Evolutionary conservation across 441 rosid genomes (phyloP).

Genomic region (Bruguiera hainesii): DNA sequence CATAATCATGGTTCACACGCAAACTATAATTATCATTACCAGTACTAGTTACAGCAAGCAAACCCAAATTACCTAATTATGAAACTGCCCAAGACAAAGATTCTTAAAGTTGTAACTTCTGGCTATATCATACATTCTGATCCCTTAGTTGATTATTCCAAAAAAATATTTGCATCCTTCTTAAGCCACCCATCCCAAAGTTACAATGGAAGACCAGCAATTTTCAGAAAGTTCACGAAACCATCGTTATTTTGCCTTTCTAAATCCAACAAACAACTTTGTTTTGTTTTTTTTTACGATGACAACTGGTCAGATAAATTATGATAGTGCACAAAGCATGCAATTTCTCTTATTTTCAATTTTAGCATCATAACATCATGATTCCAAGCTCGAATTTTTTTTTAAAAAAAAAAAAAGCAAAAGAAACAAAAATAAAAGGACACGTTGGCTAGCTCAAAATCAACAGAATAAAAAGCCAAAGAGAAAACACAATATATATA

Average conservation of each 20-base stretch:
- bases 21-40: too few species aligned
- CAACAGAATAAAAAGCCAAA: background rate
- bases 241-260: too few species aligned
- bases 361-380: background rate
- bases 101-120: background rate
- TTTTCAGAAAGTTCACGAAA: background rate
- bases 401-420: background rate
- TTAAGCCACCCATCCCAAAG: background rate
- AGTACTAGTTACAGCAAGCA: too few species aligned
- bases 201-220: background rate
- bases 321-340: too few species aligned
- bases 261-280: too few species aligned
- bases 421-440: background rate
- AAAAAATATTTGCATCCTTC: background rate
- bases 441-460: background rate
- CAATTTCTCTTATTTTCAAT: background rate
- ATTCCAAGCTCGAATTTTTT: background rate
- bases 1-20: too few species aligned
- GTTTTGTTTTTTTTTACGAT: too few species aligned
- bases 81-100: background rate
- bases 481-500: background rate
- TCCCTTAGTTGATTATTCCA: background rate
- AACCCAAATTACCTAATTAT: too few species aligned
- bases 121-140: background rate
- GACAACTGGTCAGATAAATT: too few species aligned